Base-by-base conservation (phyloP, 139 green algal genomes). In the Tetratostichococcus sp. region DNA sequence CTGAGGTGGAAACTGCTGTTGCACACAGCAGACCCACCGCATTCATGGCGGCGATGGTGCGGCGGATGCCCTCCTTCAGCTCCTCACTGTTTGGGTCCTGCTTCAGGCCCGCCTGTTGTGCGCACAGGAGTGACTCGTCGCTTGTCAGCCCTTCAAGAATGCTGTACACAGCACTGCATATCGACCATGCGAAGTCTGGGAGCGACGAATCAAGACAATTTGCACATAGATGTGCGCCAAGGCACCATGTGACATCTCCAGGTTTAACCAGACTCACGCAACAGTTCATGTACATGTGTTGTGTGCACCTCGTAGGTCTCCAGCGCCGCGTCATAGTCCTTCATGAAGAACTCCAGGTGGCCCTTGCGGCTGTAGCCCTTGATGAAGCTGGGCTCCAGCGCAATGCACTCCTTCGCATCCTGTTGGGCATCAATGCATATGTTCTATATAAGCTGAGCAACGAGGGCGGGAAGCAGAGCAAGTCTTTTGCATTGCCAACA, bases 311-410 rank as follows among this genome's bases (percentile, higher is more conserved):
- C 67, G 43, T 82, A 82, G 22, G 77, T 82, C 57, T 68, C 66
- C 35, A 75, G 33, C 19, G 77, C 77, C 67, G 75, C 65, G 31
- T 82, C 77, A 43, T 82, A 74, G 34, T 82, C 92, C 87, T 98
- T 98, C 89, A 95, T 98, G 86, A 99, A 95, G 89, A 94, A 98
- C 85, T 98, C 90, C 75, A 97, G 84, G 70, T 90, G 81, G 31
- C 90, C 95, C 89, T 98, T 98, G 62, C 94, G 90, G 71, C 71
- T 85, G 76, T 93, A 93, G 33, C 88, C 88, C 88, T 97, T 97
- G 65, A 72, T 81, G 75, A 98, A 99, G 50, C 84, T 80, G 19
- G 96, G 96, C 32, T 91, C 85, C 35, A 99, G 86, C 79, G 92
- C 86, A 39, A 99, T 97, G 86, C 95, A 98, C 82, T 93, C 86